Evolutionary conservation across 257 asterid species (phyloP), one percentile per base, ranked within the genome.

Genomic region (Solanum paucissectum): DNA sequence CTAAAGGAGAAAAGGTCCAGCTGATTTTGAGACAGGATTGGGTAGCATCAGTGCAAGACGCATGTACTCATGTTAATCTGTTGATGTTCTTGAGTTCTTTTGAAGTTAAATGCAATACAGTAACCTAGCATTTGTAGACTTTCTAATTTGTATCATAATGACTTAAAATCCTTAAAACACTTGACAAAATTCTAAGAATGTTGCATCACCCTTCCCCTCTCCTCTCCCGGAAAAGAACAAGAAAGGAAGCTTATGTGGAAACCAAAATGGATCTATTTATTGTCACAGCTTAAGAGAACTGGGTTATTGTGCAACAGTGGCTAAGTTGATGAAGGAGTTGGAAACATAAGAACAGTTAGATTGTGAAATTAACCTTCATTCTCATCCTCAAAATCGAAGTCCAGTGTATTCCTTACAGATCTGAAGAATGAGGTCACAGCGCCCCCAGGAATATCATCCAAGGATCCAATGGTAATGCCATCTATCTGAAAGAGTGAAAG

Each of bases 401-500:
- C 99, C 93, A 97, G 84, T 37, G 98, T 94, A 91, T 94, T 93
- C 73, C 93, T 88, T 42, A 97, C 60, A 86, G 99, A 97, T 91
- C 96, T 93, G 93, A 95, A 92, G 91, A 97, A 95, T 40, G 90
- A 66, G n/a, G 93, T 89, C 89, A 97, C 94, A 1, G 98, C 91
- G 23, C 98, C 98, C 87, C 92, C 93, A 86, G 99, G 99, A 90
- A 97, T 91, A 91, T 97, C 99, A 91, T 97, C 99, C 93, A 97
- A 92, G 81, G 99, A 95, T 83, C 93, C 94, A 88, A 95, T 74
- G 62, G 93, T 90, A 89, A 97, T 58, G 72, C 94, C 99, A 87
- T 93, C 99, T 90, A 93, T 89, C 98, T 95, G 96, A 89, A 92
- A 87, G 68, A 37, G 83, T 21, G 55, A 89, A 84, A 76, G 69